A percentile compares a stretch with the other conserved stretches of the same genome.
phyloP scores from a whole-genome alignment of 148 eudicot genomes.

The Vaccinium darrowii region DNA sequence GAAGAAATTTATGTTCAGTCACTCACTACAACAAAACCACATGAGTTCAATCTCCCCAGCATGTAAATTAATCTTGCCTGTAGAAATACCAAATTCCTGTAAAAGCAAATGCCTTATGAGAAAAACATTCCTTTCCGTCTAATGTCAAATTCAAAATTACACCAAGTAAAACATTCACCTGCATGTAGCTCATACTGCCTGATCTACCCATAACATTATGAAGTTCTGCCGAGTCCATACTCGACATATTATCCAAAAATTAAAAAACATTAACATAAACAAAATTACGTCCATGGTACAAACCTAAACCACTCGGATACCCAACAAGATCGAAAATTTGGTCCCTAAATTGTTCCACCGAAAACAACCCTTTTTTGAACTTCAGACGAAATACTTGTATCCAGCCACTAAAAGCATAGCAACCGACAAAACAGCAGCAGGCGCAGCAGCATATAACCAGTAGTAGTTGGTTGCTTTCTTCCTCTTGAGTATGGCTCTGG shows the following conservation, averaged over 20 bases:
- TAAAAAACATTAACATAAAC: neutral
- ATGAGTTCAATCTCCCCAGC: neutral
- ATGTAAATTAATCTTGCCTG: neutral
- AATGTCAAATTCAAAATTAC: slow-evolving; percentile 12
- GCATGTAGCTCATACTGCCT: neutral
- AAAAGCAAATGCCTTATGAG: slow-evolving; percentile 1
- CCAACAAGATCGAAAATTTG: slow-evolving; percentile 6
- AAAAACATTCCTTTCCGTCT: neutral
- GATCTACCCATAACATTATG: slow-evolving; percentile 8
- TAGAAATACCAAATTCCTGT: neutral
- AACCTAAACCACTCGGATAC: slow-evolving; percentile 9
- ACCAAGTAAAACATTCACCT: neutral
- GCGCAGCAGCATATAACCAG: slow-evolving; percentile 58
- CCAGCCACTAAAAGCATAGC: slow-evolving; percentile 48
- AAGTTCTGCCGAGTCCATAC: neutral
- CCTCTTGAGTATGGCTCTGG: slow-evolving; percentile 63
- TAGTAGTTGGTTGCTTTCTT: slow-evolving; percentile 68
- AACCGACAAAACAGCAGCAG: slow-evolving; percentile 36
- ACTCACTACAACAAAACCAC: neutral
- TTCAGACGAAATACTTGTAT: slow-evolving; percentile 36
- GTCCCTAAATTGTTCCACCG: neutral
- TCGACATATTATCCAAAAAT: neutral
- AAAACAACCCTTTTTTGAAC: neutral
- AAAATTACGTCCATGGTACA: neutral
- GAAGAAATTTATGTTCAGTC: neutral